Base-by-base conservation (phyloP, 2,329 filamentous ascomycete species). In the Penicillium sclerotiorum region DNA sequence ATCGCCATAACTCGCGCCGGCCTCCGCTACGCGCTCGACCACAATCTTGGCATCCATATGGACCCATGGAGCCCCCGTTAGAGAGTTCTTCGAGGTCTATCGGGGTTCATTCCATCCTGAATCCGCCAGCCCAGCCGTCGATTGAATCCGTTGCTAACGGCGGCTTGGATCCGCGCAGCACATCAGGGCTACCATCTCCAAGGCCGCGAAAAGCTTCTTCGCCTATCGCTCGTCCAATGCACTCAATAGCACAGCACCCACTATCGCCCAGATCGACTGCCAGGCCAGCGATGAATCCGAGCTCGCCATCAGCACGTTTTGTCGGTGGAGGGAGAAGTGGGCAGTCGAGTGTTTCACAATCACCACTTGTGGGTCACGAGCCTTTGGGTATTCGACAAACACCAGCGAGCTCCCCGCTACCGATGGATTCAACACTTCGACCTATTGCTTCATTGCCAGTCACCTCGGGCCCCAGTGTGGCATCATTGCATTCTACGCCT, bases 51-150 rank as follows among this genome's bases (percentile, higher is more conserved):
- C 66, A 68, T 54, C 69, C 66, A 36, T 68, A 68, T 47, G 62
- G 60, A 4, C 66, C 66, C 8, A 62, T 67, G 46, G 68, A 72
- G 44, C 68, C 66, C n/a, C 65, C 67, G 11, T 41, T 69, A 53
- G 62, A 63, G 39, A 53, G 62, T 6, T 43, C 54, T 15, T 62
- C 66, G 36, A 67, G 71, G 33, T 65, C 70, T 21, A 68, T 73
- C 52, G 71, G 68, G 8, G 69, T 74, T n/a, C 69, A 71, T 49
- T 62, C 71, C 9, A 74, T 74, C 47, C 53, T 74, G 52, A 74
- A 74, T 40, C 69, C 67, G 9, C 61, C 70, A 5, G 53, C 64
- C 18, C 64, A 65, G 43, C 44, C 60, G 23, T 49, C 50, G n/a
- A 28, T 55, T n/a, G 60, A 52, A 12, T 20, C 43, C 22, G 35